A percentile compares a stretch with the other conserved stretches of the same genome.
Evolutionary conservation across 2,329 filamentous ascomycete species (phyloP).

Genomic region (Chrysoporthe cubensis): DNA sequence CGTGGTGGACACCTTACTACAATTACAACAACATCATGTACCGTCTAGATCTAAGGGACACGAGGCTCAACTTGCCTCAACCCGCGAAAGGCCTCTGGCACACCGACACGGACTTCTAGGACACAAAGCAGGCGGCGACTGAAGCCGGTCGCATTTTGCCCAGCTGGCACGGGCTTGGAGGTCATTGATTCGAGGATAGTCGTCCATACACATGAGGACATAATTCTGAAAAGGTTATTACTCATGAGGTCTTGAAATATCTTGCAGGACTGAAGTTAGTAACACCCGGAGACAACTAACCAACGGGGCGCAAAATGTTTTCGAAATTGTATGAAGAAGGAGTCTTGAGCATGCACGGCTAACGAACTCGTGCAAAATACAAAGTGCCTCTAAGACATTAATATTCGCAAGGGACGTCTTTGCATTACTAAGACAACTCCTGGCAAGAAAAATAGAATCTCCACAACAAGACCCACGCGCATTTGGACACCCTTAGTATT

Average conservation of each 20-base stretch:
- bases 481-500: not conserved
- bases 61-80: slow-evolving; percentile 15
- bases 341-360: not conserved
- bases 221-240: too few relatives aligned
- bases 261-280: too few relatives aligned
- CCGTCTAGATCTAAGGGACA: slow-evolving; percentile 22
- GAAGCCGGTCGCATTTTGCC: not conserved
- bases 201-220: too few relatives aligned
- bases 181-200: too few relatives aligned
- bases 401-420: not conserved
- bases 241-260: too few relatives aligned
- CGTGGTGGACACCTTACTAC: slow-evolving; percentile 24
- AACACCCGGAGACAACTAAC: too few relatives aligned
- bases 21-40: slow-evolving; percentile 31
- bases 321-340: not conserved
- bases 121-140: not conserved
- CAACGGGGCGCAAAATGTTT: too few relatives aligned
- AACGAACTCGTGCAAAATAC: not conserved
- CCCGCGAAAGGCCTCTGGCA: slow-evolving; percentile 19
- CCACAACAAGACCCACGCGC: not conserved
- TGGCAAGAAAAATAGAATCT: not conserved
- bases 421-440: not conserved
- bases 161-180: not conserved
- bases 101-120: slow-evolving; percentile 6
- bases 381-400: not conserved